Evolutionary conservation across 73 alveolate genomes (phyloP), one percentile per base, ranked within the genome.

Genomic region (Paramecium caudatum): DNA sequence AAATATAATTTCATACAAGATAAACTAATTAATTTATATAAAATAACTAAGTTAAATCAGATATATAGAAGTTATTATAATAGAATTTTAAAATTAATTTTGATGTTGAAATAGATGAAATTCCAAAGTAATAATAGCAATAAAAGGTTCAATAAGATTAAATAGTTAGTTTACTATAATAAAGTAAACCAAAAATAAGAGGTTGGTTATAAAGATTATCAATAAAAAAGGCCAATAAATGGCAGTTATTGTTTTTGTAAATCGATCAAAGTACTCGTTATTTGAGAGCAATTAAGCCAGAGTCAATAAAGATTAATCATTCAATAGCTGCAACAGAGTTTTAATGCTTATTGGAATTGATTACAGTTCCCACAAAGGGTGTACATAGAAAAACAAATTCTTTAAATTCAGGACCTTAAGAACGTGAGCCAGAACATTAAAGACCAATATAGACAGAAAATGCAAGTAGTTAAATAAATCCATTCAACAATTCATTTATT

Each of bases 321-420:
- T 37, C 19, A 3, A 25, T 74, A 17, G 5, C 6, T 19, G 43
- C 49, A 16, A 39, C 69, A 1, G 88, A 74, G 21, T 74, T 74
- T 41, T 39, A 17, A 41, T 74, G 88, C n/a, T 74, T 74, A 74
- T 37, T 27, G 43, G 62, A 74, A 9, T 27, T 74, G 10, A 30
- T 74, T 10, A 41, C 62, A 1, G 32, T 74, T 15, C 83, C 83
- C 15, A 30, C 47, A 2, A 39, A 74, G 43, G 88, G 88, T 16
- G 39, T 27, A 5, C 88, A 74, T 74, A 74, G 88, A 7, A 74
- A 74, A 74, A 74, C 88, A 1, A 74, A 74, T 74, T 74, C 88
- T 2, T 37, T 74, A 39, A 30, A 74, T 74, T 74, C 68, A 27
- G 45, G 65, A 10, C 69, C n/a, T 74, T n/a, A 65, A 3, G 83